Evolutionary conservation across 805 yeast genomes (phyloP), one percentile per base, ranked within the genome.

Genomic region (Kodamaea restingae): DNA sequence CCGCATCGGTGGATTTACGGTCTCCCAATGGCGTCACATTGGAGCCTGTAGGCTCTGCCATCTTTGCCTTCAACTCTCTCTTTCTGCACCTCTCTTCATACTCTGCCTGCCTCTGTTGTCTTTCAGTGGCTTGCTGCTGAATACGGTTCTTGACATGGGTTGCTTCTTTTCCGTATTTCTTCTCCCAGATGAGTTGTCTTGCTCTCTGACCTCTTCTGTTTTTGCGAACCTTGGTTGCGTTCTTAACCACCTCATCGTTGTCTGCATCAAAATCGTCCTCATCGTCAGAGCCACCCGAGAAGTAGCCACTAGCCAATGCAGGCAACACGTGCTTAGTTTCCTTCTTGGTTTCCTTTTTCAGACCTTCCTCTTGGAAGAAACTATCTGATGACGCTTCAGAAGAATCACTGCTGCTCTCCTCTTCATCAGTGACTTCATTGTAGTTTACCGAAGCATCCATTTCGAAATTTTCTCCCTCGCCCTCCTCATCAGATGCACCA

Each of bases 151-250:
- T 70, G 17, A 90, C 75, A 59, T 93, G 98, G 41, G 78, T 81
- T n/a, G 98, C 98, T 18, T 70, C 66, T 14, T 60, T 60, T 18
- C 98, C 98, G 56, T 71, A 93, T 60, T 93, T 91, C 63, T 76
- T 68, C 56, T 88, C 98, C 98, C 98, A 93, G 38, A 93, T 88
- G 70, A 85, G 84, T 60, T 91, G 93, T 65, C 98, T 80, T 1
- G 97, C 98, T 44, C 98, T 74, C 67, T 93, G 98, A 18, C 98
- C 98, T 60, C 97, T 79, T 65, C 98, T 75, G 60, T 93, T 93
- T 52, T 88, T 88, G 46, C 91, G 75, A 14, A 70, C 72, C 20
- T 75, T 55, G 1, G 81, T 78, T 3, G 71, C 64, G 34, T 67
- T 70, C 41, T 78, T 74, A 4, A 79, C 78, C 7, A 73, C 67